Base-by-base conservation (phyloP, 257 asterid genomes). In the Cynanchum wilfordii region DNA sequence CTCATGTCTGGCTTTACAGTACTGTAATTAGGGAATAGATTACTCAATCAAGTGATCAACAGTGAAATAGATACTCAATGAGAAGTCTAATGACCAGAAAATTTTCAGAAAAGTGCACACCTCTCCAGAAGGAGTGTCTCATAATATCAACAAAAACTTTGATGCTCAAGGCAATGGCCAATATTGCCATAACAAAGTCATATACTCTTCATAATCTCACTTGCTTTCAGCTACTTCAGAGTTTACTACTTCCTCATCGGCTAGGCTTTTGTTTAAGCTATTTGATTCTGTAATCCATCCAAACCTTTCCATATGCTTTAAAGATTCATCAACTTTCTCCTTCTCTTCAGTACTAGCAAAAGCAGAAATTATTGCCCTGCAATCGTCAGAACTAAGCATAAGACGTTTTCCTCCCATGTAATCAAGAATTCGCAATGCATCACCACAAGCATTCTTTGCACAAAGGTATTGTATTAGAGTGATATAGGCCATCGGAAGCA, bases 221-320 rank as follows among this genome's bases (percentile, higher is more conserved):
- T 62, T 62, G 45, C 67, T 29, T 62, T 62, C 67, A 62, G 67
- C 45, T 62, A 30, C 67, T 62, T 62, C 24, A 62, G 45, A 62
- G 47, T 62, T 33, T 62, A 62, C 24, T 6, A 17, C 67, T 62
- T 62, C 67, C 47, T 30, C 13, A 20, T 62, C 24, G 30, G 5
- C 67, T 17, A 62, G 33, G 67, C 22, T 15, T 9, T 20, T 6
- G 3, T 33, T 60, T 13, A 66, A 74, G 68, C 45, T 51, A 66
- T 33, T 65, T 20, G 72, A 13, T 30, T 74, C 72, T 51, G 67
- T 51, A 65, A 66, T 52, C 72, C 72, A 74, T 36, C 72, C 77
- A 51, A 74, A 66, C 24, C 77, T 52, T 47, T 16, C 40, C 77
- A 74, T 73, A 50, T 44, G 50, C 55, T 36, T 63, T 51, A 51